Evolutionary conservation across 2,329 filamentous ascomycete genomes (phyloP), one percentile per base, ranked within the genome.

Genomic region (Incumbomyces lentus): DNA sequence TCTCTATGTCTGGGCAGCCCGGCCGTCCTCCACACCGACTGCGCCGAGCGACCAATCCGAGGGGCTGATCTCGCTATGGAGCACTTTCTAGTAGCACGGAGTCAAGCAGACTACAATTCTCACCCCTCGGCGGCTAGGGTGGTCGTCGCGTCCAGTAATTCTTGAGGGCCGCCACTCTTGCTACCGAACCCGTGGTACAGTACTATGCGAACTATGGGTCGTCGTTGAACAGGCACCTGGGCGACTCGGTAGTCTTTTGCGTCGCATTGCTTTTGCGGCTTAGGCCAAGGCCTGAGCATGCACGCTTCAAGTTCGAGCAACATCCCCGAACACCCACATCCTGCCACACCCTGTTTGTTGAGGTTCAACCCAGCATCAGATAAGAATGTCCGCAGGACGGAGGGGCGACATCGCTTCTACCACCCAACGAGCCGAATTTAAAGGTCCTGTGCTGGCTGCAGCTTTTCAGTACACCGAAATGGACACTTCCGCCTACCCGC

Each of bases 381-480:
- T 44, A 16, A 38, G n/a, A 17, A 45, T 45, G 42, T 38, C 42
- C 33, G 33, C 42, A 36, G 42, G 33, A 16, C 19, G 42, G 33
- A 45, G 34, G 13, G 34, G 14, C 22, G 40, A 17, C 17, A 14
- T 17, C 33, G 26, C 22, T 33, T 37, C 38, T 18, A 31, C 31
- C 22, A 31, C 46, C 10, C 31, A 42, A 11, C 42, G 47, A 40
- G 41, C 44, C 22, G 51, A 46, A 31, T 35, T 50, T 48, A 57
- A 55, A 36, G 52, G 52, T 32, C 49, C 50, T 34, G 49, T 49
- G 11, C 47, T 57, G 29, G 64, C 66, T 50, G 60, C 68, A 26
- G 56, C 60, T 51, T 64, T 69, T 52, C 66, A 69, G 49, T 69
- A 66, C 57, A 62, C 63, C 50, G 64, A 67, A 52, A 50, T 49